These are phyloP conservation scores for Globisporangium viniferum DNA, from an alignment of 352 stramenopile species.

Conservation along the genomic window DNA sequence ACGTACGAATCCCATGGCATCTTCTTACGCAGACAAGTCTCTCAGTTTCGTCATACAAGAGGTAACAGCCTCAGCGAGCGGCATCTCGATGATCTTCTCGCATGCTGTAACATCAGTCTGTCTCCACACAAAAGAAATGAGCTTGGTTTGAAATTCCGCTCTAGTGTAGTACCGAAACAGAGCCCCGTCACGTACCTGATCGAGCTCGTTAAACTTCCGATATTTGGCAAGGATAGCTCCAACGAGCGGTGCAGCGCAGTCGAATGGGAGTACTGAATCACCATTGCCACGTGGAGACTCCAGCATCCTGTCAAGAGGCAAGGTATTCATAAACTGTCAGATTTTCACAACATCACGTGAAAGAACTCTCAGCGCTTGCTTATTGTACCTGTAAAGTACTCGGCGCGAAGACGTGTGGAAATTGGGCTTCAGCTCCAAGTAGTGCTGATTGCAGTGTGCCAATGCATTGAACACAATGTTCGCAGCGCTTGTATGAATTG, in stretches of 20 bases:
- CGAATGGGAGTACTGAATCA: not conserved
- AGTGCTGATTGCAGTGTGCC: conserved; percentile 16
- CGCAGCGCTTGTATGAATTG: conserved; percentile 15
- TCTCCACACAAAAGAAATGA: not conserved
- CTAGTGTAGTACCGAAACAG: too few relatives aligned
- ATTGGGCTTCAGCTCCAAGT: not conserved
- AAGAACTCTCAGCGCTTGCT: not conserved
- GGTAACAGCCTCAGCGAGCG: conserved; percentile 1
- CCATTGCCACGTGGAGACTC: not conserved
- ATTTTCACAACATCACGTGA: not conserved
- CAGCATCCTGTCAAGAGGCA: conserved; percentile 6
- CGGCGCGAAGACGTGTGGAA: conserved; percentile 1
- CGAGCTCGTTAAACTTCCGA: conserved; percentile 1
- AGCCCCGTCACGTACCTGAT: not conserved
- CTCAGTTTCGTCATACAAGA: not conserved
- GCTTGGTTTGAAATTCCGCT: not conserved
- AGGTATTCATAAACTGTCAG: not conserved
- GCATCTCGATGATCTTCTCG: not conserved
- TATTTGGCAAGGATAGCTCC: not conserved
- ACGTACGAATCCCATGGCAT: not conserved
- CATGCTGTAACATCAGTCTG: not conserved
- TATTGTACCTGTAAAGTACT: conserved; percentile 8
- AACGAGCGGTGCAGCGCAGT: not conserved
- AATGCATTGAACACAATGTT: conserved; percentile 30
- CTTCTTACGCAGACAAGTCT: not conserved